Conservation (phyloP, 441 rosid genomes). For the Eugenia klotzschiana region DNA sequence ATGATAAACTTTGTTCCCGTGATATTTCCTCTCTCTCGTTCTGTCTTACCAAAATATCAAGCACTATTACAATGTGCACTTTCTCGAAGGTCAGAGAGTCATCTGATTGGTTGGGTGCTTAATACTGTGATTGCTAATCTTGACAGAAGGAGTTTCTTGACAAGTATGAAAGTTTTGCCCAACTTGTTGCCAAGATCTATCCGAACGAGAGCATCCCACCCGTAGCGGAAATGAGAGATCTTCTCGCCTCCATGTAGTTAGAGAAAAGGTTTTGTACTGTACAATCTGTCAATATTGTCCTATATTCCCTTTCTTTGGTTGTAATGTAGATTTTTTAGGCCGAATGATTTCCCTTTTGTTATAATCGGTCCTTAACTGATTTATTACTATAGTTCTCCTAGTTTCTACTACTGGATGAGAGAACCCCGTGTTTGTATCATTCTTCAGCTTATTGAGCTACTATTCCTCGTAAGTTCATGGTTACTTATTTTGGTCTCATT, state of each 20-base stretch:
- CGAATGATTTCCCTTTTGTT: background rate
- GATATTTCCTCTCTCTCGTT: background rate
- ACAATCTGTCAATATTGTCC: background rate
- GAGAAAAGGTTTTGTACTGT: background rate
- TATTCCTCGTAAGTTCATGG: background rate
- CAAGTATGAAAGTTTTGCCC: slow-evolving; percentile 88
- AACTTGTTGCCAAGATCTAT: slow-evolving; percentile 77
- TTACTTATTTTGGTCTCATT: background rate
- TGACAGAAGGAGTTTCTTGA: slow-evolving; percentile 91
- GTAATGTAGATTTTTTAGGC: background rate
- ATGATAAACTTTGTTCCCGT: background rate
- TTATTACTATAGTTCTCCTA: background rate
- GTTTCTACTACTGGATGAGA: background rate
- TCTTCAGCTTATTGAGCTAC: background rate
- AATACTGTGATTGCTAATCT: background rate
- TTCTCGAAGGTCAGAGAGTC: background rate
- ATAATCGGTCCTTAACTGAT: background rate
- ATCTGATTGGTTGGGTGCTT: background rate
- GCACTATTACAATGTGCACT: background rate
- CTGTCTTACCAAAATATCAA: background rate
- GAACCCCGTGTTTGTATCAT: background rate
- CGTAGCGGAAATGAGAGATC: slow-evolving; percentile 67
- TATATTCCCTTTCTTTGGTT: background rate
- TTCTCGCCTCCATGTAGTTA: slow-evolving; percentile 64
- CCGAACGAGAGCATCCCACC: slow-evolving; percentile 64